These are phyloP conservation scores for Hemileccinum rubropunctum DNA, from an alignment of 768 basidiomycete genomes.

Conservation along the genomic window DNA sequence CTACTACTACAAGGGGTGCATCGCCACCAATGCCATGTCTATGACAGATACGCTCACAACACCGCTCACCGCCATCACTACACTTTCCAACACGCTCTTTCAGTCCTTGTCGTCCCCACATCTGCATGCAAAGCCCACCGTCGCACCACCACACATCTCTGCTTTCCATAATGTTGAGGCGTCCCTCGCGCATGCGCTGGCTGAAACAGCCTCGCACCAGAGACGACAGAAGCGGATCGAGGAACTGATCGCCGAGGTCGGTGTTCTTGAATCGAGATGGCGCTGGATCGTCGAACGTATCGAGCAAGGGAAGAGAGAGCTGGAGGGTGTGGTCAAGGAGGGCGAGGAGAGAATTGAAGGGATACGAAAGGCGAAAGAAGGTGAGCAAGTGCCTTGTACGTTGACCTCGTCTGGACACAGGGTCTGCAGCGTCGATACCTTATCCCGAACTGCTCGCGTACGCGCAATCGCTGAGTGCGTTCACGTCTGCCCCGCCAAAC, in stretches of 20 bases:
- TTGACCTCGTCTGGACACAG: background rate
- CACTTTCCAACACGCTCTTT: conserved; percentile 67
- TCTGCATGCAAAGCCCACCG: conserved; percentile 23
- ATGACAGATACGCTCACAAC: conserved; percentile 62
- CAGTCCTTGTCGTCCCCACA: conserved; percentile 69
- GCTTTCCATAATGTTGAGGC: conserved; percentile 65
- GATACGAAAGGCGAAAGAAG: conserved; percentile 69
- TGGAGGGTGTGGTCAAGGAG: conserved; percentile 69
- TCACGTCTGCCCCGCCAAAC: conserved; percentile 86
- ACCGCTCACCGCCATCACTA: conserved; percentile 60
- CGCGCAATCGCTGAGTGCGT: conserved; percentile 80
- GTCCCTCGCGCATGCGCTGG: conserved; percentile 62
- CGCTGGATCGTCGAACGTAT: conserved; percentile 64
- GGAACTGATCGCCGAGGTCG: conserved; percentile 64
- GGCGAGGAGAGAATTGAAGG: conserved; percentile 71
- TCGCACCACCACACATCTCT: conserved; percentile 44
- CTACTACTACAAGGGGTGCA: background rate
- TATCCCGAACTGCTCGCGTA: conserved; percentile 83
- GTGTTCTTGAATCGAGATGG: conserved; percentile 65
- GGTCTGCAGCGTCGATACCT: conserved; percentile 62
- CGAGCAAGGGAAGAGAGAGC: conserved; percentile 61
- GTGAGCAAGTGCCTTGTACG: conserved; percentile 36
- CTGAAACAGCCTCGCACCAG: conserved; percentile 68
- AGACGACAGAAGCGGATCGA: conserved; percentile 75
- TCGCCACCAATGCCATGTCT: conserved; percentile 14